Conservation (phyloP, 106 monocot species). For the Platanthera zijinensis region DNA sequence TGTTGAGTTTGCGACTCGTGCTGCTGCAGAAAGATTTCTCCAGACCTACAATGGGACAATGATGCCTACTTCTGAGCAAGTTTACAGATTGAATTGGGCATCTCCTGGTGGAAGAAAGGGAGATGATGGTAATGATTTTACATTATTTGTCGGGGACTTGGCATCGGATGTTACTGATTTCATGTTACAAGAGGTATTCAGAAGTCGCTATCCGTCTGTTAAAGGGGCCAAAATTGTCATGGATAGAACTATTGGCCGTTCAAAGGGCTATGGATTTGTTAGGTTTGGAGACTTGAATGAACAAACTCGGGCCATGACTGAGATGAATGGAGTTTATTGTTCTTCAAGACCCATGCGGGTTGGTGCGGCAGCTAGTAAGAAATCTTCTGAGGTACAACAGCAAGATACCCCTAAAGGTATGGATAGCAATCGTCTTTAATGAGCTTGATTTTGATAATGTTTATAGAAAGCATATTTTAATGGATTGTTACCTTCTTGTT, state of each 20-base stretch:
- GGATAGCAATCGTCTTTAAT: not conserved
- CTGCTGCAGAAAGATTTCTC: conserved; percentile 51
- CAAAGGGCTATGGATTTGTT: conserved; percentile 93
- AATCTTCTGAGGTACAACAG: conserved; percentile 29
- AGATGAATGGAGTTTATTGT: conserved; percentile 80
- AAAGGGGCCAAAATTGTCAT: conserved; percentile 78
- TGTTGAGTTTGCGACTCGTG: conserved; percentile 53
- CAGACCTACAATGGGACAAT: conserved; percentile 61
- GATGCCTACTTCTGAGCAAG: conserved; percentile 68
- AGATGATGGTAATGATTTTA: conserved; percentile 53
- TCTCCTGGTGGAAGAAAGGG: conserved; percentile 32
- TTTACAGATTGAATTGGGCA: conserved; percentile 73
- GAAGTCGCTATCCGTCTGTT: conserved; percentile 49
- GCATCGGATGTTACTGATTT: conserved; percentile 77
- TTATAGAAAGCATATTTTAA: not conserved
- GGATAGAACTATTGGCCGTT: conserved; percentile 64
- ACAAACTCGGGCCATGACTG: conserved; percentile 70
- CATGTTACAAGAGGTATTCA: conserved; percentile 64
- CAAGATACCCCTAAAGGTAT: conserved; percentile 44
- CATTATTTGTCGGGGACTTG: conserved; percentile 89
- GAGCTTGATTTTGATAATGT: not conserved
- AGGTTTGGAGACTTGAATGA: conserved; percentile 72
- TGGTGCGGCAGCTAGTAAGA: conserved; percentile 68
- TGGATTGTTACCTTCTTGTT: not conserved
- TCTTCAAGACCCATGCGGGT: conserved; percentile 76